Conservation (phyloP, 768 basidiomycete species). For the Lyophyllum atratum region DNA sequence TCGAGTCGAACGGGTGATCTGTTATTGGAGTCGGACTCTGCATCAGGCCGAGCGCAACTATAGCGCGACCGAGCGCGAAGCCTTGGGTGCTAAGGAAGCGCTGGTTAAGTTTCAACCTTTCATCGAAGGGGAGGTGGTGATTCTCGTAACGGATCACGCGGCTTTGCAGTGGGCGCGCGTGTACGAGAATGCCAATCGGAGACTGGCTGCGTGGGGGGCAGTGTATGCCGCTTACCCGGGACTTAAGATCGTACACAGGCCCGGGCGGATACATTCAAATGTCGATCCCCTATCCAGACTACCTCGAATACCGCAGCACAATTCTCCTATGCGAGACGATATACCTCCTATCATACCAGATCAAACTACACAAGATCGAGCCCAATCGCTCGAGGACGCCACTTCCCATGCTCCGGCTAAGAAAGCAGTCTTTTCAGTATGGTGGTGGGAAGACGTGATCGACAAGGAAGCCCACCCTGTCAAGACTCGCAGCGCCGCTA, state of each 20-base stretch:
- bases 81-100: too few species aligned
- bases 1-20: constrained; percentile 29
- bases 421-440: constrained; percentile 20
- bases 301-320: constrained; percentile 15
- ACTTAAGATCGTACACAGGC: constrained; percentile 30
- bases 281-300: constrained; percentile 24
- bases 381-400: neutral
- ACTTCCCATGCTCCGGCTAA: constrained; percentile 9
- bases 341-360: neutral
- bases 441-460: constrained; percentile 22
- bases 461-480: constrained; percentile 9
- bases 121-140: constrained; percentile 32
- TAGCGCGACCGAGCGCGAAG: too few species aligned
- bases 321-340: constrained; percentile 12
- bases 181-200: constrained; percentile 22
- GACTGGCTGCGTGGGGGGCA: constrained; percentile 27
- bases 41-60: too few species aligned
- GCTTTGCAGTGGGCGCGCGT: constrained; percentile 25
- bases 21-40: constrained; percentile 29
- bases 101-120: constrained; percentile 36
- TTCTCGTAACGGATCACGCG: constrained; percentile 25
- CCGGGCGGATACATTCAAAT: constrained; percentile 35
- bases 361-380: neutral
- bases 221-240: constrained; percentile 32
- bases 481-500: neutral